Evolutionary conservation across 2,329 filamentous ascomycete species (phyloP).

Genomic region (Xenoacremonium recifei): DNA sequence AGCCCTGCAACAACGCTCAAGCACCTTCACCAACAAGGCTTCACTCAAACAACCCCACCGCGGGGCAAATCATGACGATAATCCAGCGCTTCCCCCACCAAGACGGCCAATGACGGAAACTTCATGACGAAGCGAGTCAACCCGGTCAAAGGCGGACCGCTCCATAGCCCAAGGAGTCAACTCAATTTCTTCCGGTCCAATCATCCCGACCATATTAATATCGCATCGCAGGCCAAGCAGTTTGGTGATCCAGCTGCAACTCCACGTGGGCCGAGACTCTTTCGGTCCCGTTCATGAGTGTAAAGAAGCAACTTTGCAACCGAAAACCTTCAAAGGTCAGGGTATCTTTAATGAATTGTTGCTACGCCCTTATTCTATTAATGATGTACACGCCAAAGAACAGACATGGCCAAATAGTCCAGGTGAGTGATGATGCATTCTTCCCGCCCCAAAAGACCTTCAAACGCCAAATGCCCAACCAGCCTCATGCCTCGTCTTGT

Average conservation of each 20-base stretch:
- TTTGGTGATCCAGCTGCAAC: slow-evolving; percentile 6
- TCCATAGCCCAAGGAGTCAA: not conserved
- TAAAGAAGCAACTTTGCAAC: not conserved
- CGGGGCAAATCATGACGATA: slow-evolving; percentile 15
- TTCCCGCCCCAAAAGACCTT: not conserved
- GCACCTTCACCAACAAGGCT: too few species aligned
- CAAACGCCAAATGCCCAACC: too few species aligned
- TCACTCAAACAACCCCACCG: slow-evolving; percentile 19
- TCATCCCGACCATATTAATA: slow-evolving; percentile 16
- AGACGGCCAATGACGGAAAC: slow-evolving; percentile 13
- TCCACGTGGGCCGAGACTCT: slow-evolving; percentile 6
- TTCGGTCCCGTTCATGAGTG: not conserved
- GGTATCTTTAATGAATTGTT: not conserved
- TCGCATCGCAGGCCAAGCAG: slow-evolving; percentile 12
- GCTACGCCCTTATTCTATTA: not conserved
- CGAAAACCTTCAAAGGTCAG: not conserved
- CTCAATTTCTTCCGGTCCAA: slow-evolving; percentile 15
- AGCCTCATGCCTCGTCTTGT: too few species aligned
- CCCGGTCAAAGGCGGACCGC: slow-evolving; percentile 6
- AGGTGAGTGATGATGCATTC: not conserved
- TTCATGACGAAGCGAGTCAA: slow-evolving; percentile 13
- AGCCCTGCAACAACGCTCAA: not conserved
- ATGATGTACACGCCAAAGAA: too few species aligned
- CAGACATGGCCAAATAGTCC: not conserved
- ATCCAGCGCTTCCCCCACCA: slow-evolving; percentile 1